Evolutionary conservation across 2,329 filamentous ascomycete species (phyloP), one percentile per base, ranked within the genome.

Genomic region (Microdochium nivale): DNA sequence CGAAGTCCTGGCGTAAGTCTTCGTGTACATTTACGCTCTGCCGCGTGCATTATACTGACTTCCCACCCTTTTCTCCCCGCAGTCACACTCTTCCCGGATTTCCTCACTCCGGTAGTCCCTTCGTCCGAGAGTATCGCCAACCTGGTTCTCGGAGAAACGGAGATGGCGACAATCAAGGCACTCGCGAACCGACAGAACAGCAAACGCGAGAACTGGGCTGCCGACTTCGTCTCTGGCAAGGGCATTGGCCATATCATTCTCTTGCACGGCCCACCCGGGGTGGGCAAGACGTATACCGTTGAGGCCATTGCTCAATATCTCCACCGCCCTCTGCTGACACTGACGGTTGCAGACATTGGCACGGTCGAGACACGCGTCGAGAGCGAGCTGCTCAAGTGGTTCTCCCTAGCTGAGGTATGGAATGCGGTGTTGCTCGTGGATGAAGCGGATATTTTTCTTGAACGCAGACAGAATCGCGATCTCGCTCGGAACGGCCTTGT

Each of bases 361-460:
- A 53, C 49, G 3, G 52, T 55, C 1, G 53, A 65, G 2, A 49
- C 52, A 3, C 49, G 56, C 9, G 55, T 67, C 13, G 60, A 64
- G 52, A 32, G 48, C 8, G 58, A 63, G 16, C 53, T 68, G 27
- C 51, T 58, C 10, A 51, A 50, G 23, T 49, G 52, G 30, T 63
- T 67, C 49, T 40, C 51, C 2, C 52, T 63, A 9, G 66, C 61
- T 1, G 47, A 54, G 9, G 55, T 48, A n/a, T 69, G 60, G 65
- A 57, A 58, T 47, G 53, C 55, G 44, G 57, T 59, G 9, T 33
- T 62, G 10, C 57, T 62, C 13, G 50, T 61, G 2, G 59, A 62
- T 48, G 58, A 60, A 52, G 58, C 58, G n/a, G 65, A 64, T 47
- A 60, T 62, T 19, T 64, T 60, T 50, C 53, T 65, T 2, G 53